Evolutionary conservation across 2,329 filamentous ascomycete genomes (phyloP).

Genomic region (Fusarium burgessii): DNA sequence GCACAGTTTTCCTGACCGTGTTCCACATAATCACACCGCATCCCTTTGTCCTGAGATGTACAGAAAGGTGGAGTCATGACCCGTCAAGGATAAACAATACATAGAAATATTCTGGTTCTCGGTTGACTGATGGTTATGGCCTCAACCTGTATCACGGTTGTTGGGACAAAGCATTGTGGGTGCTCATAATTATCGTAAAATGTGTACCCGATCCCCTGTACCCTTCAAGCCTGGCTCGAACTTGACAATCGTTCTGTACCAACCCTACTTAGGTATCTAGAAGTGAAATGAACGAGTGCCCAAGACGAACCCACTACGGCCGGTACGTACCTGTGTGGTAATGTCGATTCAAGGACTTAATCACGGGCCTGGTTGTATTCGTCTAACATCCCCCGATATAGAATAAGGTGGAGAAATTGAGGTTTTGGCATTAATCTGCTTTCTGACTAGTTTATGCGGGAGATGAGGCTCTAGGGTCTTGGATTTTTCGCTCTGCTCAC

Average conservation of each 20-base stretch:
- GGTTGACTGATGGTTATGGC: background rate
- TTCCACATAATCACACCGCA: conserved; percentile 35
- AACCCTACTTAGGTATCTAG: background rate
- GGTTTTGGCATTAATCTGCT: conserved; percentile 38
- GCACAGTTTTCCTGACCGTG: conserved; percentile 18
- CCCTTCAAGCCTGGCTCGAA: background rate
- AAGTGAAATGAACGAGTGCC: background rate
- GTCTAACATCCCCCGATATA: conserved; percentile 46
- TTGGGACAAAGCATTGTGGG: background rate
- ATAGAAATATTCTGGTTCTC: background rate
- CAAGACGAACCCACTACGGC: background rate
- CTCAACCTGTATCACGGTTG: background rate
- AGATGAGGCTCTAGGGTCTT: conserved; percentile 38
- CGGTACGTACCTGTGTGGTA: conserved; percentile 6
- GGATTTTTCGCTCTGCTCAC: conserved; percentile 11
- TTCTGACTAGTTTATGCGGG: conserved; percentile 37
- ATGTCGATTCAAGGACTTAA: conserved; percentile 21
- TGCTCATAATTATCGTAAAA: conserved; percentile 12
- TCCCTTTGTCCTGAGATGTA: conserved; percentile 19
- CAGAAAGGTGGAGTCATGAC: conserved; percentile 3
- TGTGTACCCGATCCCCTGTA: background rate
- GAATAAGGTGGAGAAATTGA: conserved; percentile 32
- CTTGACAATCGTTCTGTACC: background rate
- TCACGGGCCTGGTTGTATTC: conserved; percentile 42
- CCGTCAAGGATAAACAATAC: background rate